These are phyloP conservation scores for Rhodomyrtus psidioides DNA, from an alignment of 441 rosid species.

Conservation along the genomic window DNA sequence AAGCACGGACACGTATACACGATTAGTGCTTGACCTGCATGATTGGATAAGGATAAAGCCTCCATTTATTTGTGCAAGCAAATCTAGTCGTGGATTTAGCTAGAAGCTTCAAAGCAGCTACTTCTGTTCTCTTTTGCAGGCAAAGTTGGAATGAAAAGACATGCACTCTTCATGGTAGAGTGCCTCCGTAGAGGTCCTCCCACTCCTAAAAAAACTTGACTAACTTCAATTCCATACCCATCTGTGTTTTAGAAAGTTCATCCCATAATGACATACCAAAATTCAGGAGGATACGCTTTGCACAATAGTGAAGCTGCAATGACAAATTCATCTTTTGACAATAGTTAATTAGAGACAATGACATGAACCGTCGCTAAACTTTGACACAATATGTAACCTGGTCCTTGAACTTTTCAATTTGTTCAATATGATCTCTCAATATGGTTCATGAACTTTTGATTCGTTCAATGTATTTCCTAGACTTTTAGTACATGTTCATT, in stretches of 20 bases:
- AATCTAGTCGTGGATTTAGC: neutral
- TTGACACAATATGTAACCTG: too few species aligned
- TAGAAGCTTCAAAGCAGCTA: neutral
- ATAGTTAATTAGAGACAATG: neutral
- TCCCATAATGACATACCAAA: neutral
- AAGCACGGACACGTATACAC: neutral
- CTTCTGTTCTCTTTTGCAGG: neutral
- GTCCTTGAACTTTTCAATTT: too few species aligned
- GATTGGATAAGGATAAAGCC: neutral
- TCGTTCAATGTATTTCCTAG: too few species aligned
- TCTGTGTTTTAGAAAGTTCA: neutral
- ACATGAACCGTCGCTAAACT: too few species aligned
- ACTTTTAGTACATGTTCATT: too few species aligned
- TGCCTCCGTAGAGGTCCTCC: neutral
- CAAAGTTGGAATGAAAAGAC: neutral
- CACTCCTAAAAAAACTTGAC: neutral
- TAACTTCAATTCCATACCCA: neutral
- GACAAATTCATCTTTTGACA: neutral
- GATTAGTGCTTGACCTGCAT: neutral
- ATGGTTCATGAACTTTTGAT: too few species aligned
- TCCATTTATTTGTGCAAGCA: neutral
- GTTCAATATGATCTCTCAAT: too few species aligned
- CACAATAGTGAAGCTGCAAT: neutral
- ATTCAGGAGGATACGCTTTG: neutral
- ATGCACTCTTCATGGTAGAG: neutral